Base-by-base conservation (phyloP, 2,329 filamentous ascomycete species). In the Ceratocystis eucalypticola region DNA sequence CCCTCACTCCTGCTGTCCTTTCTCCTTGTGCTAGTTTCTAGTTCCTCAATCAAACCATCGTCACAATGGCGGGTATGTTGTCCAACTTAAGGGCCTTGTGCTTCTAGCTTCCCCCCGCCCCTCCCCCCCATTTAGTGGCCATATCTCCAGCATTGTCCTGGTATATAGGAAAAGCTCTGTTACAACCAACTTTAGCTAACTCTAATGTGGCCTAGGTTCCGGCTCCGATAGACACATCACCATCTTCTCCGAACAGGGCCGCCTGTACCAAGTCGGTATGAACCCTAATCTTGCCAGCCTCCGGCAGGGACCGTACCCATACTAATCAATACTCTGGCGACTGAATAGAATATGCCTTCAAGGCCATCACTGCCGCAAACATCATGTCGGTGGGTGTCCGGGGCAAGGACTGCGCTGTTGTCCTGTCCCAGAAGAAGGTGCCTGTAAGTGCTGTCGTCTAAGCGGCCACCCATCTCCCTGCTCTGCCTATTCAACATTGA, bases 171-270 rank as follows among this genome's bases (percentile, higher is more conserved):
- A 28, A 28, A n/a, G 2, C 3, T 15, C 12, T 2, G 7, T 17
- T 37, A 25, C 10, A 41, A 45, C 7, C 12, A 17, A 57, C 12
- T 30, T 3, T n/a, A 12, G 44, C 48, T 53, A 22, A 63, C 45
- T 46, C 41, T 63, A 12, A 41, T 37, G 5, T 25, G 15, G n/a
- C 28, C 25, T 22, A 64, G 64, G 17, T 65, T 67, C 89, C 78
- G 92, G 91, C 75, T 97, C 95, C 80, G 94, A 99, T 80, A 86
- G 94, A 82, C 94, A 99, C 80, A 99, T 99, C 74, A 99, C 94
- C 76, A 97, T 99, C 83, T 99, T 99, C 82, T 96, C 94, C 69
- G 94, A 99, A 78, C 92, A 96, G 80, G 94, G 94, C 74, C 87
- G 94, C 76, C 82, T 99, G 76, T 99, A 97, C 78, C 94, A 99